A percentile compares a stretch with the other conserved stretches of the same genome.
These are phyloP conservation scores for Linaria vulgaris DNA, from an alignment of 257 asterid genomes.

Conservation along the genomic window DNA sequence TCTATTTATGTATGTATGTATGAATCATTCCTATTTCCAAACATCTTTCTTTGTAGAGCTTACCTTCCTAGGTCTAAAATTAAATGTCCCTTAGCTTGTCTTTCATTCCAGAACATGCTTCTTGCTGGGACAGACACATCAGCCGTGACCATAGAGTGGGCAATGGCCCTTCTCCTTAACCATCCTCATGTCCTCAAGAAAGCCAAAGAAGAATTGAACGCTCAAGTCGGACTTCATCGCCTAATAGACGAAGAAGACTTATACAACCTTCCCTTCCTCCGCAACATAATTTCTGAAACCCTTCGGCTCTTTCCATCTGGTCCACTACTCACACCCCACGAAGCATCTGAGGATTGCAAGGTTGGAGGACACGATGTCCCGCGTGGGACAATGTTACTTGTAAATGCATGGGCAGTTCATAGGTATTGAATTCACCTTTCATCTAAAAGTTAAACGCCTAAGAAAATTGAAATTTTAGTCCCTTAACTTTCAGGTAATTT, in stretches of 20 bases:
- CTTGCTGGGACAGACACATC: slow-evolving; percentile 40
- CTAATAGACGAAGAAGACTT: slow-evolving; percentile 36
- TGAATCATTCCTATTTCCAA: no score
- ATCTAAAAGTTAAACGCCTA: no score
- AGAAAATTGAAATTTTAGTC: no score
- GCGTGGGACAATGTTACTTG: slow-evolving; percentile 5
- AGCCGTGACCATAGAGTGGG: slow-evolving; percentile 37
- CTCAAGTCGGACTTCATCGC: slow-evolving; percentile 21
- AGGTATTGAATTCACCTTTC: neutral
- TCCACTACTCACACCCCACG: slow-evolving; percentile 24
- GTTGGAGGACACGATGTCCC: slow-evolving; percentile 18
- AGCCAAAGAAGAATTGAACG: slow-evolving; percentile 32
- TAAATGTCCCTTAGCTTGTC: no score
- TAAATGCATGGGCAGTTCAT: slow-evolving; percentile 10
- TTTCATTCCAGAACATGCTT: slow-evolving; percentile 26
- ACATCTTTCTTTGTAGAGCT: no score
- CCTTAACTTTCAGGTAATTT: no score
- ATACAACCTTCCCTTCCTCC: slow-evolving; percentile 27
- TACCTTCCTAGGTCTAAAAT: no score
- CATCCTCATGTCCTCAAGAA: slow-evolving; percentile 28
- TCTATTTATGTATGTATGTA: no score
- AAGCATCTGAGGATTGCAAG: slow-evolving; percentile 18
- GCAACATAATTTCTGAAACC: slow-evolving; percentile 19
- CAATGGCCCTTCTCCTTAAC: slow-evolving; percentile 40
- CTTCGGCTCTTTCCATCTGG: slow-evolving; percentile 26